Conservation (phyloP, 2,329 filamentous ascomycete species). For the Fusarium udum region DNA sequence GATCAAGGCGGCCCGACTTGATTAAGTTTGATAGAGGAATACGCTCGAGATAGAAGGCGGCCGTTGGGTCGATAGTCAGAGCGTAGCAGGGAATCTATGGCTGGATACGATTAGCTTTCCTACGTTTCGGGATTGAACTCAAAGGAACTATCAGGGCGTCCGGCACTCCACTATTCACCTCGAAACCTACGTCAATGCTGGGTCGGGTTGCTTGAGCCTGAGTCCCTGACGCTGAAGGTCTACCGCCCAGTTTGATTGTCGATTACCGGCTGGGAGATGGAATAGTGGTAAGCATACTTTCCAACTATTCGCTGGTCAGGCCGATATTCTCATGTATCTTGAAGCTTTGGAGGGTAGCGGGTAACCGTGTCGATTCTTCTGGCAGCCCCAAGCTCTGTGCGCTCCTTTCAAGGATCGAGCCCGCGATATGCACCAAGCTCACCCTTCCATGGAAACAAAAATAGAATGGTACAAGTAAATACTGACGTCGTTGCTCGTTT, state of each 20-base stretch:
- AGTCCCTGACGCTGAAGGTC: neutral
- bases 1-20: too few relatives aligned
- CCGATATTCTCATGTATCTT: neutral
- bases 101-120: neutral
- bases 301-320: accelerated
- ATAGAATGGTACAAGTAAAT: accelerated
- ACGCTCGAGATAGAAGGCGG: neutral
- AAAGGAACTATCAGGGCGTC: neutral
- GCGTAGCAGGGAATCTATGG: neutral
- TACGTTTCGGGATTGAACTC: neutral
- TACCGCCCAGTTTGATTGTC: neutral
- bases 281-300: neutral
- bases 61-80: neutral
- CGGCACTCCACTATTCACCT: too few relatives aligned
- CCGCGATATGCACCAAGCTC: neutral
- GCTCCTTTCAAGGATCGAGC: neutral
- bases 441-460: too few relatives aligned
- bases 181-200: neutral
- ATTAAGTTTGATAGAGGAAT: neutral
- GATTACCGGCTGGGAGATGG: neutral
- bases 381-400: neutral
- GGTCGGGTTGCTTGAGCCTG: neutral
- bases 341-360: neutral
- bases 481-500: accelerated
- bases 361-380: neutral